phyloP scores from a whole-genome alignment of 371 early-diverging fungal genomes.

The Actinomortierella ambigua region DNA sequence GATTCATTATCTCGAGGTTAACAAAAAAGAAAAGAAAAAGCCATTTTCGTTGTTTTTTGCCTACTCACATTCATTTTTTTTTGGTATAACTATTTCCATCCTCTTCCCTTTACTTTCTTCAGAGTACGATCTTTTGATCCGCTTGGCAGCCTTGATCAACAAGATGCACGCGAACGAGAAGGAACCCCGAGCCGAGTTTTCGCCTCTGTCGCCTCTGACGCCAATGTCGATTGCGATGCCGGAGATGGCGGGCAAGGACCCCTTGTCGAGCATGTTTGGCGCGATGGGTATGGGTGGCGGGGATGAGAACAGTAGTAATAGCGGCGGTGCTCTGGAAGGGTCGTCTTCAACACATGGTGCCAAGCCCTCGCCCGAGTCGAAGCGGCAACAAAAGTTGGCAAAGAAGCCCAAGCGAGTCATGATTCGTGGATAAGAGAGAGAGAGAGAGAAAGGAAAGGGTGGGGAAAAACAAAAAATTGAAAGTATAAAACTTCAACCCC shows the following conservation, averaged over 20 bases:
- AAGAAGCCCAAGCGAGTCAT: conserved; percentile 46
- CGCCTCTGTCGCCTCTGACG: conserved; percentile 37
- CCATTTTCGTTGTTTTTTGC: background rate
- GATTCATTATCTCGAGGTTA: too few relatives aligned
- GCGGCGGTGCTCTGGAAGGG: too few relatives aligned
- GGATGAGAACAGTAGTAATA: conserved; percentile 16
- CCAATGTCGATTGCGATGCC: conserved; percentile 41
- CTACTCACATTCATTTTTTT: background rate
- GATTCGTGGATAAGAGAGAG: conserved; percentile 24
- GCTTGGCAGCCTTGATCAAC: conserved; percentile 30
- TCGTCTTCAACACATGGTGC: conserved; percentile 6
- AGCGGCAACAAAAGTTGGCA: conserved; percentile 43
- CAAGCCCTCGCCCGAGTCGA: conserved; percentile 32
- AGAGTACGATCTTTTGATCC: conserved; percentile 32
- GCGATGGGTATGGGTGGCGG: conserved; percentile 7
- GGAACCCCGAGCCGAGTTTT: conserved; percentile 25
- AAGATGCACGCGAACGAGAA: conserved; percentile 34
- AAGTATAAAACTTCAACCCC: too few relatives aligned
- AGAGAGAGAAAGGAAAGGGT: background rate
- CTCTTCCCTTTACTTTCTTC: background rate
- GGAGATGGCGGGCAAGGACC: conserved; percentile 31
- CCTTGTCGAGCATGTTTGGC: conserved; percentile 34
- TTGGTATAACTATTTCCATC: background rate
- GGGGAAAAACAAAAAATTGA: background rate
- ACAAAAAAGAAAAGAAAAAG: too few relatives aligned